phyloP scores from a whole-genome alignment of 2,329 filamentous ascomycete species.

The Colletotrichum liriopes region DNA sequence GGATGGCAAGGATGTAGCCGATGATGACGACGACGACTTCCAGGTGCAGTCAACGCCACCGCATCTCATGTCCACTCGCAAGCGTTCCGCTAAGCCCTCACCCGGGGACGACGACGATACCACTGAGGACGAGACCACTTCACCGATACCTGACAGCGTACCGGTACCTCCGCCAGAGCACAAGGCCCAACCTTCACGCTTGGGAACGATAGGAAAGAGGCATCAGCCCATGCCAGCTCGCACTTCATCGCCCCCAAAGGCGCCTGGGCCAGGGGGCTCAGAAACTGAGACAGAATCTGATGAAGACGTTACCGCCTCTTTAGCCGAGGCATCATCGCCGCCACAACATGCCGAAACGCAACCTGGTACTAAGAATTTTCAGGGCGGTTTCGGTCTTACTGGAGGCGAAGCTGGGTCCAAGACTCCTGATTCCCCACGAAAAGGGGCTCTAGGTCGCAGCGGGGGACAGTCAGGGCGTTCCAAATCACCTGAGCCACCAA shows the following conservation, averaged over 20 bases:
- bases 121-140: conserved; percentile 54
- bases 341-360: not conserved
- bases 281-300: conserved; percentile 64
- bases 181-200: conserved; percentile 45
- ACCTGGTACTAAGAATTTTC: not conserved
- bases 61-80: conserved; percentile 50
- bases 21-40: conserved; percentile 65
- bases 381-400: not conserved
- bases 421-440: conserved; percentile 45
- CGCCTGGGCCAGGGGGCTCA: conserved; percentile 47
- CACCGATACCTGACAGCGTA: conserved; percentile 43
- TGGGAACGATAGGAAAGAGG: conserved; percentile 57
- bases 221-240: conserved; percentile 47
- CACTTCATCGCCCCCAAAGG: conserved; percentile 45
- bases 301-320: conserved; percentile 45
- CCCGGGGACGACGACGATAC: conserved; percentile 48
- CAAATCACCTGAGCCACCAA: conserved; percentile 32
- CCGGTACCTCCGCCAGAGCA: conserved; percentile 42
- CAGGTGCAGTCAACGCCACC: conserved; percentile 66
- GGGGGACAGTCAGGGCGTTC: conserved; percentile 50
- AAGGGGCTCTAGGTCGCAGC: conserved; percentile 59
- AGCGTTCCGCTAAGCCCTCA: conserved; percentile 39
- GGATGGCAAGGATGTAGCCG: conserved; percentile 26
- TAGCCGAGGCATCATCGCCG: conserved; percentile 14
- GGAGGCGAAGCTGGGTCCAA: conserved; percentile 11